Evolutionary conservation across 164 flowering plant species (phyloP).

Genomic region (Tetracentron sinense): DNA sequence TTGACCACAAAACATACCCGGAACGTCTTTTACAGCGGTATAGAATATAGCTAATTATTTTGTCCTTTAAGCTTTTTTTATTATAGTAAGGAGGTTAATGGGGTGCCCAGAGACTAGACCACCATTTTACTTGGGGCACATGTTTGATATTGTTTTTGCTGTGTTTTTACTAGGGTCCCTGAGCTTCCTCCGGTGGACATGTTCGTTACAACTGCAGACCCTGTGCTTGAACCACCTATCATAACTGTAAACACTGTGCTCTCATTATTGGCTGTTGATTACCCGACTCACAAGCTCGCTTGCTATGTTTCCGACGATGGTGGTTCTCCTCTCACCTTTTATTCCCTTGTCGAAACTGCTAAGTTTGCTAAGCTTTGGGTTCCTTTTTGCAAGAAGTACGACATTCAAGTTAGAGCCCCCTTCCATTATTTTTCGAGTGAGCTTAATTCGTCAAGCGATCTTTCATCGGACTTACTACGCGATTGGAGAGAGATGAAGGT

Average conservation of each 20-base stretch:
- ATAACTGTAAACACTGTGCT: constrained; percentile 59
- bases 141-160: background rate
- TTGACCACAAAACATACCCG: constrained; percentile 35
- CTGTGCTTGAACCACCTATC: constrained; percentile 54
- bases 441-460: background rate
- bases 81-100: no score
- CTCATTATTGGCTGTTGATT: constrained; percentile 59
- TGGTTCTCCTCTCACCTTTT: constrained; percentile 51
- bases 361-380: constrained; percentile 57
- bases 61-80: background rate
- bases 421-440: constrained; percentile 37
- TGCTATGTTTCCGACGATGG: constrained; percentile 72
- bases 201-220: constrained; percentile 73
- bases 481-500: constrained; percentile 53
- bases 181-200: constrained; percentile 63
- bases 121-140: background rate
- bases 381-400: constrained; percentile 62
- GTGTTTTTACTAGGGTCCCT: constrained; percentile 5
- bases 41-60: background rate
- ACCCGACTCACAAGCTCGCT: constrained; percentile 60
- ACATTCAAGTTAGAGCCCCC: constrained; percentile 49
- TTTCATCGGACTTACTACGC: constrained; percentile 28
- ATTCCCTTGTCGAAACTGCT: constrained; percentile 44
- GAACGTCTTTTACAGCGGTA: constrained; percentile 39
- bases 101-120: no score